Base-by-base conservation (phyloP, 352 stramenopile species). In the Globisporangium radiosum region DNA sequence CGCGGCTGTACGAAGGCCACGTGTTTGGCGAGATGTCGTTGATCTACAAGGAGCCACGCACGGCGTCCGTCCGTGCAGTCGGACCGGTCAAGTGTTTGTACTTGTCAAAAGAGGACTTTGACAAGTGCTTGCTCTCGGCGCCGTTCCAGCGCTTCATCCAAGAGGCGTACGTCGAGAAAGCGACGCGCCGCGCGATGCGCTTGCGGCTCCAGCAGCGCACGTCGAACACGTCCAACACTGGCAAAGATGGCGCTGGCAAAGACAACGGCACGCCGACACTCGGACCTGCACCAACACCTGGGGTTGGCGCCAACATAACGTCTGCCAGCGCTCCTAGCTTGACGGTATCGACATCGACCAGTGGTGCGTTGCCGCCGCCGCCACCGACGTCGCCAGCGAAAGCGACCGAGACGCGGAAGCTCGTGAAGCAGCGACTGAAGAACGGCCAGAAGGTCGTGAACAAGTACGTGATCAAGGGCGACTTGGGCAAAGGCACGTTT, bases 381-480 rank as follows among this genome's bases (percentile, higher is more conserved):
- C 68, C 75, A 4, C 70, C 78, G 4, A 63, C 60, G 40, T 88
- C 78, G 6, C 78, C 81, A 14, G 71, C 72, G 0, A 85, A 82
- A 37, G 81, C 83, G 0, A 90, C 80, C 0, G 83, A 93, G 56
- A 95, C 85, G 0, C 78, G 72, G 19, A 95, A 87, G 47, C 72
- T 95, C 9, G 80, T 91, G 17, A 92, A 92, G 60, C 81, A 91
- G 10, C 78, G 85, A 0, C 75, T 95, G 7, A 88, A 88, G 56
- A 93, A 92, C 54, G 85, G 85, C 5, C 65, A 95, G 45, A 88
- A 92, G 37, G 85, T 95, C 13, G 85, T 97, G 14, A 98, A 98
- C 71, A 97, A 98, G 64, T 98, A 97, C 66, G 81, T 97, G 11
- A 90, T 98, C 59, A 89, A 97, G 56, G 81, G 91, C 9, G 79